phyloP scores from a whole-genome alignment of 768 basidiomycete genomes.

The Pisolithus albus region DNA sequence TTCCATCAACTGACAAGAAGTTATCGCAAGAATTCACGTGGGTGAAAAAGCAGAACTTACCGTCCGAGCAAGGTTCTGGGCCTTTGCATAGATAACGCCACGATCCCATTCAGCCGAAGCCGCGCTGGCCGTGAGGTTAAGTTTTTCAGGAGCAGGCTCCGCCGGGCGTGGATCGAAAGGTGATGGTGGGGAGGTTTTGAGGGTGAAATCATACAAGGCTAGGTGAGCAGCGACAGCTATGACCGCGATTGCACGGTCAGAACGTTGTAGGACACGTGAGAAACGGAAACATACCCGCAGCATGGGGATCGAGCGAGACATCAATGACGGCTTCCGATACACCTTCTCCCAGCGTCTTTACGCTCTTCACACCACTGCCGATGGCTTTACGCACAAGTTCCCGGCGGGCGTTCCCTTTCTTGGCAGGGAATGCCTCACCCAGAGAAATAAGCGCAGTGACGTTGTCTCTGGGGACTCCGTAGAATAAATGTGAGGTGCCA shows the following conservation, averaged over 20 bases:
- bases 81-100: constrained; percentile 65
- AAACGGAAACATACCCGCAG: constrained; percentile 47
- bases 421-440: constrained; percentile 46
- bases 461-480: constrained; percentile 39
- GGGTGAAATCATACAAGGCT: constrained; percentile 65
- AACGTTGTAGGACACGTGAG: not conserved
- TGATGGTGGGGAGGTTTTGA: constrained; percentile 69
- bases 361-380: constrained; percentile 64
- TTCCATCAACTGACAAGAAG: constrained; percentile 61
- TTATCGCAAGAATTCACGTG: not conserved
- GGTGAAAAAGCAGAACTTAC: constrained; percentile 29
- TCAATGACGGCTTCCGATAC: constrained; percentile 60
- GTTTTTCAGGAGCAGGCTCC: constrained; percentile 43
- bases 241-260: constrained; percentile 3
- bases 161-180: constrained; percentile 55
- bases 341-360: constrained; percentile 54
- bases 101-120: constrained; percentile 57
- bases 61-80: constrained; percentile 77
- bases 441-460: constrained; percentile 53
- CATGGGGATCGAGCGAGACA: constrained; percentile 62
- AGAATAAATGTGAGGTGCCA: constrained; percentile 62
- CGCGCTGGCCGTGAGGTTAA: constrained; percentile 41
- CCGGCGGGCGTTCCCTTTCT: constrained; percentile 41
- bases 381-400: constrained; percentile 67
- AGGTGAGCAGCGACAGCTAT: constrained; percentile 74